Percentiles rank a stretch among this genome's conserved stretches.
Evolutionary conservation across 495 filamentous ascomycete genomes (phyloP).

Genomic region (Tuber calosporum): DNA sequence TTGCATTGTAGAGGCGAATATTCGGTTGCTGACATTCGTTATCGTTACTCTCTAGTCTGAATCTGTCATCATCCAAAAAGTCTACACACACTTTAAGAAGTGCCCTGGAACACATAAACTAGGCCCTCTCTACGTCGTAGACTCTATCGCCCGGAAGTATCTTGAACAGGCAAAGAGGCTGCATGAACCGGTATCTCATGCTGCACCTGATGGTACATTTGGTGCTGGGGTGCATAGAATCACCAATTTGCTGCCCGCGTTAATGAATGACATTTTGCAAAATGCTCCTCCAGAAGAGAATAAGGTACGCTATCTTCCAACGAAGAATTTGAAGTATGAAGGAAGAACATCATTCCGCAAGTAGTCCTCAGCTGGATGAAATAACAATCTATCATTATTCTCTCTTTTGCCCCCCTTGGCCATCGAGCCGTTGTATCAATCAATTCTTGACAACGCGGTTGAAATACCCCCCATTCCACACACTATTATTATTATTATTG

Average conservation of each 20-base stretch:
- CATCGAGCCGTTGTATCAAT: slow-evolving; percentile 37
- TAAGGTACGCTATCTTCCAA: slow-evolving; percentile 73
- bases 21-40: slow-evolving; percentile 35
- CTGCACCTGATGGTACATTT: slow-evolving; percentile 80
- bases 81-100: slow-evolving; percentile 96
- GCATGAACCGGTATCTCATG: slow-evolving; percentile 68
- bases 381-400: background rate
- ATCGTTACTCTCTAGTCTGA: slow-evolving; percentile 60
- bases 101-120: slow-evolving; percentile 91
- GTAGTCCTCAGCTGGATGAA: slow-evolving; percentile 29
- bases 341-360: slow-evolving; percentile 14
- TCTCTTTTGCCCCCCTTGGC: slow-evolving; percentile 6
- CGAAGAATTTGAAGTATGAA: slow-evolving; percentile 18
- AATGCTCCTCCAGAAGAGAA: slow-evolving; percentile 87
- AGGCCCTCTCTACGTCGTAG: slow-evolving; percentile 99
- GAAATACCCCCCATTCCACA: slow-evolving; percentile 30
- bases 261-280: slow-evolving; percentile 94
- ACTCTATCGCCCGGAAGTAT: slow-evolving; percentile 98
- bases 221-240: slow-evolving; percentile 94
- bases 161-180: slow-evolving; percentile 84
- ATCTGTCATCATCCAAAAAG: slow-evolving; percentile 88
- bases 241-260: slow-evolving; percentile 78
- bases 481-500: background rate
- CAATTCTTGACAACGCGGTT: slow-evolving; percentile 35
- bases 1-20: slow-evolving; percentile 36